Conservation (phyloP, 1,139 yeast genomes). For the Taphrina wiesneri region DNA sequence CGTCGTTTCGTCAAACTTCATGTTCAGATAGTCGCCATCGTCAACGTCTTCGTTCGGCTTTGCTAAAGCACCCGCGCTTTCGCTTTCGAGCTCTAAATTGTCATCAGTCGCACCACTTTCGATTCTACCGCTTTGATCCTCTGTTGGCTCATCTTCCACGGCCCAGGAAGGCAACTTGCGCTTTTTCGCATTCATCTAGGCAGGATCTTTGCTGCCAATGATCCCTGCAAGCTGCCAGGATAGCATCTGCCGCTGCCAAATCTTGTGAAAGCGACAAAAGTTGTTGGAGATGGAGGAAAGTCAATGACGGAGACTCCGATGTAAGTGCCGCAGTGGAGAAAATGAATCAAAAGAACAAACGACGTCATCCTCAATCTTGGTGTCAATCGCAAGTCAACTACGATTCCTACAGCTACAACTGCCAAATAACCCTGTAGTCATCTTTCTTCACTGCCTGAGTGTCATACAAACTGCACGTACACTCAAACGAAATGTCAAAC, state of each 20-base stretch:
- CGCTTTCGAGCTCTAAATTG: not conserved
- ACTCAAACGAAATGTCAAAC: not conserved
- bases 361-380: not conserved
- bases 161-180: constrained; percentile 26
- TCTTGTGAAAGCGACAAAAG: too few relatives aligned
- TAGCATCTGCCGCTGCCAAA: too few relatives aligned
- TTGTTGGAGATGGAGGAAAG: too few relatives aligned
- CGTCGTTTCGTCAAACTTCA: constrained; percentile 40
- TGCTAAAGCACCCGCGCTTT: too few relatives aligned
- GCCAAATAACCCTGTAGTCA: too few relatives aligned
- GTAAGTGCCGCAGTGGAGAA: not conserved
- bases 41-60: constrained; percentile 33
- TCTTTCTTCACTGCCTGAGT: not conserved
- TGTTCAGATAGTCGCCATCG: constrained; percentile 44
- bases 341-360: not conserved
- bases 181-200: constrained; percentile 6
- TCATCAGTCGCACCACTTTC: not conserved
- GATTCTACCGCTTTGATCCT: not conserved
- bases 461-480: not conserved
- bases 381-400: too few relatives aligned
- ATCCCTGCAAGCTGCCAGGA: too few relatives aligned
- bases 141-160: not conserved
- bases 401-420: too few relatives aligned
- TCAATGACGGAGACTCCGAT: not conserved
- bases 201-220: not conserved